phyloP scores from a whole-genome alignment of 164 flowering plant genomes.

The Amborella trichopoda region DNA sequence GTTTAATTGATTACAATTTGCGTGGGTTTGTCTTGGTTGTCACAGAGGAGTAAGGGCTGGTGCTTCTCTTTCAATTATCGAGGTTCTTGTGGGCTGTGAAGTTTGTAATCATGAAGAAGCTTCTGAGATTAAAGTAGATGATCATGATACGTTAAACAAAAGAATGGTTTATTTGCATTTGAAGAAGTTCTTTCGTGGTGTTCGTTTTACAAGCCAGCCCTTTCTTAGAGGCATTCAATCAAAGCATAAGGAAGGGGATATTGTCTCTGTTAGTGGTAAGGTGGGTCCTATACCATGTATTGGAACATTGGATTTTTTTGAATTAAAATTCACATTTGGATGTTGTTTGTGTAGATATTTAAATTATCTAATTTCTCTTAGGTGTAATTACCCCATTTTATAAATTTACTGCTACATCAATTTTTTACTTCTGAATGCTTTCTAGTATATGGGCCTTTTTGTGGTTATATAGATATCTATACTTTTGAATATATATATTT shows the following conservation, averaged over 20 bases:
- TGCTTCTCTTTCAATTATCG: slow-evolving; percentile 59
- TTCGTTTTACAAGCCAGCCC: slow-evolving; percentile 55
- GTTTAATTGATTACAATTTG: neutral
- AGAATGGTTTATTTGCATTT: slow-evolving; percentile 62
- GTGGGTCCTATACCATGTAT: too few species aligned
- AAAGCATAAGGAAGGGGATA: slow-evolving; percentile 65
- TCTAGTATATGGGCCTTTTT: too few species aligned
- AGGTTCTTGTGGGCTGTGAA: slow-evolving; percentile 76
- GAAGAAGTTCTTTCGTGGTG: slow-evolving; percentile 76
- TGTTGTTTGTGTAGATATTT: too few species aligned
- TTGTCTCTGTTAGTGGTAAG: slow-evolving; percentile 91
- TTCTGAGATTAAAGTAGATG: slow-evolving; percentile 16
- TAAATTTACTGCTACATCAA: too few species aligned
- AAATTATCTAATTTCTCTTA: too few species aligned
- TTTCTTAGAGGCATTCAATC: slow-evolving; percentile 53
- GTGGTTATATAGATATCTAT: too few species aligned
- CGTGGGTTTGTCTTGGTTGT: neutral
- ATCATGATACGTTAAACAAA: slow-evolving; percentile 15
- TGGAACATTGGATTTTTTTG: too few species aligned
- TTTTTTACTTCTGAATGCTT: too few species aligned
- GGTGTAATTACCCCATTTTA: too few species aligned
- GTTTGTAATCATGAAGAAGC: slow-evolving; percentile 20
- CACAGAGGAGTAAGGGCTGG: slow-evolving; percentile 74
- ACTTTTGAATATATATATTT: too few species aligned
- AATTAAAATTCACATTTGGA: too few species aligned